Base-by-base conservation (phyloP, 495 filamentous ascomycete genomes). In the Durotheca rogersii region DNA sequence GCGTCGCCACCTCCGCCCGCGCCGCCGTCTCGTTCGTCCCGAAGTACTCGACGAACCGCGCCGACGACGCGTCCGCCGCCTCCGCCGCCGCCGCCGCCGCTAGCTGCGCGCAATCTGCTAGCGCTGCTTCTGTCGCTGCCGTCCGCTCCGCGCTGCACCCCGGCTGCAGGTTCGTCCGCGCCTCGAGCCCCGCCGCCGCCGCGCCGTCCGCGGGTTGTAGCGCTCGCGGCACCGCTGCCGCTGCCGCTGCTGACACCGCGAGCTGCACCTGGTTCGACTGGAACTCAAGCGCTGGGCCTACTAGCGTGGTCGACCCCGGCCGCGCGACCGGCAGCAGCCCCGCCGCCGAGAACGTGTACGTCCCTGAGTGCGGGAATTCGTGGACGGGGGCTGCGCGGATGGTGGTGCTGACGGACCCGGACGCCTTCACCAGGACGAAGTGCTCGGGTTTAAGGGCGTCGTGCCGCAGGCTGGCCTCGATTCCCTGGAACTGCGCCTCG, bases 1-100 rank as follows among this genome's bases (percentile, higher is more conserved):
- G 31, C n/a, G 47, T 47, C 0, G 10, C 37, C 3, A 57, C 54
- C 3, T 17, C 47, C 38, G 51, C 32, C 9, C 54, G 54, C 42
- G 54, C 48, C 0, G 11, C 33, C 6, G 54, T 51, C 0, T 47
- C 51, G 54, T 57, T 57, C 6, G 54, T 52, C 18, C 27, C 37
- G 33, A 57, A 57, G 34, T 57, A 57, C 47, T 57, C 54, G 30
- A 52, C 42, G 12, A 57, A 57, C 1, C 47, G 47, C n/a, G 54
- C 39, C 4, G 47, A 57, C 7, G 53, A 51, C 11, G 36, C 32
- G 23, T 57, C 41, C 0, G 47, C 42, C 3, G 53, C 53, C 14
- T 57, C 53, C 0, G 35, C 53, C 0, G 53, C 47, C 0, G 53
- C 53, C 2, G 47, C 53, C 5, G 42, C 21, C 16, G 53, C 53